Evolutionary conservation across 106 monocot genomes (phyloP), one percentile per base, ranked within the genome.

Genomic region (Agapanthus africanus): DNA sequence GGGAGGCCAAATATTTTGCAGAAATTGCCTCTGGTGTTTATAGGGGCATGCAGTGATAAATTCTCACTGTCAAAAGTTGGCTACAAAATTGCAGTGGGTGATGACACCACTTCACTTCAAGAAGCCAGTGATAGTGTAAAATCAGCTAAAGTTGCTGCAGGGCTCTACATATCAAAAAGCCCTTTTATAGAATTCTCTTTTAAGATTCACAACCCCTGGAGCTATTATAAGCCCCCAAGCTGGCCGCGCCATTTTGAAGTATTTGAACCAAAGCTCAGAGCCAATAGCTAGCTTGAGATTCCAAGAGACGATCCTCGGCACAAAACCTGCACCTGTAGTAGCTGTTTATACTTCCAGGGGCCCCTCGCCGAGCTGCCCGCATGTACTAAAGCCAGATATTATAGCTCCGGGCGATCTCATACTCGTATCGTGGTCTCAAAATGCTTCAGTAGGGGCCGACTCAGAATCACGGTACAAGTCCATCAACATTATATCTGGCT

Each of bases 401-500:
- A 31, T 77, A 18, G 81, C 77, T 1, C 81, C 81, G 1, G 81
- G 81, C 0, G 59, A 26, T 0, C 54, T 69, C 32, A 73, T 79
- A 25, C 74, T 79, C 2, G 79, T 74, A 18, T 69, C 79, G 0
- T 79, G 79, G 79, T 52, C 79, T 8, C n/a, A 30, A 19, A 79
- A 74, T 50, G 18, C 44, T 11, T 38, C 77, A 2, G 64, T 63
- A 16, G 73, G 69, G 0, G 4, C 5, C 33, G 42, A 22, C 22
- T 22, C 37, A 23, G 21, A 56, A 23, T 34, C 39, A 0, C 11
- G 67, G 56, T 67, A 57, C 14, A 44, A 34, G 15, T 36, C 72
- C 4, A 64, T 77, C 77, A 77, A 76, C 73, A 71, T 81, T 63
- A 54, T 77, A 10, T 76, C 79, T 18, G 84, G 84, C 4, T 77